Base-by-base conservation (phyloP, 306 rosid species). In the Comarum palustre region DNA sequence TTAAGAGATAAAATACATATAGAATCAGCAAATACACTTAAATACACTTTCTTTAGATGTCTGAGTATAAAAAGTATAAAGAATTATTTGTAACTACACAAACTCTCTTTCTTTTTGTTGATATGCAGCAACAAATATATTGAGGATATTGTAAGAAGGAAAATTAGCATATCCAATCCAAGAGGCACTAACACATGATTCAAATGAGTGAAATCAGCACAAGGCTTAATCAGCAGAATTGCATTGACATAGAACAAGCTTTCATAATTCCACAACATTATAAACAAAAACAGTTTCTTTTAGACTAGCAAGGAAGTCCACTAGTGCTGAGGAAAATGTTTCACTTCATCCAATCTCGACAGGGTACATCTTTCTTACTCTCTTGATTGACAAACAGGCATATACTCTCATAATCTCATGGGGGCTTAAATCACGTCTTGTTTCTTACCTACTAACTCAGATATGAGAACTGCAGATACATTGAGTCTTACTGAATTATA, bases 321-420 rank as follows among this genome's bases (percentile, higher is more conserved):
- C 51, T 7, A 71, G 36, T 12, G 27, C 17, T 8, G n/a, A 50
- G 47, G 12, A 50, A 27, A 19, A 2, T 67, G 1, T 69, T 59
- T 69, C 13, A 60, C 3, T 34, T 32, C 45, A 48, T 48, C 36
- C 13, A 12, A 10, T 50, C 27, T 50, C 14, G 45, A 61, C 24
- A 10, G 6, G 16, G 16, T 14, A 32, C 45, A 61, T 16, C 25
- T 17, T 32, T 19, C 45, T 19, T 20, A 58, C n/a, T 25, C 63
- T 58, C 19, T 58, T 54, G 41, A 64, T 41, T n/a, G 47, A 64
- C 25, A 43, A n/a, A 67, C 41, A 68, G 42, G 38, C 73, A 17
- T 16, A 13, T 27, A 47, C 20, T 48, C 39, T 29, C 32, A 13
- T 27, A 47, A 13, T 48, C 39, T 29, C 32, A 69, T 32, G n/a